A percentile compares a stretch with the other conserved stretches of the same genome.
Evolutionary conservation across 2,329 filamentous ascomycete species (phyloP).

Genomic region (Fusarium secorum): DNA sequence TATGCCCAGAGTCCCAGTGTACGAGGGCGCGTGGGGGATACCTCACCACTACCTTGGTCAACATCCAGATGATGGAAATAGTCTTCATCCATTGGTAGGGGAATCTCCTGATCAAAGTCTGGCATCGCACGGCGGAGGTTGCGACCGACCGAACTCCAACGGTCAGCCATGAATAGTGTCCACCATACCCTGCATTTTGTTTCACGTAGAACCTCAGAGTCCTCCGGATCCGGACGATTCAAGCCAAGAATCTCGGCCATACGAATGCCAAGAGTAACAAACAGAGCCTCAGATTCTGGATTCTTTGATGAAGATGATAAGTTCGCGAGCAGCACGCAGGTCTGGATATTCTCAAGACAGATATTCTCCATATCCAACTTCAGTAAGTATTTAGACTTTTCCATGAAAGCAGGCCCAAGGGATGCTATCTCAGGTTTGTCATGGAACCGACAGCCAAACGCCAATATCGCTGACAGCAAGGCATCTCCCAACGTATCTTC

Average conservation of each 20-base stretch:
- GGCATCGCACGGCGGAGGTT: conserved; percentile 9
- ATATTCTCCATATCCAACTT: conserved; percentile 7
- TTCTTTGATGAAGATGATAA: conserved; percentile 3
- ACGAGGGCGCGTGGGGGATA: background rate
- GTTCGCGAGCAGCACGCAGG: conserved; percentile 1
- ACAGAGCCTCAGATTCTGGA: conserved; percentile 6
- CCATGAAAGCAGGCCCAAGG: background rate
- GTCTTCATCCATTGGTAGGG: conserved; percentile 10
- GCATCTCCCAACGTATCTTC: background rate
- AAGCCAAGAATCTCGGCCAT: conserved; percentile 8
- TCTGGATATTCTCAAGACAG: conserved; percentile 11
- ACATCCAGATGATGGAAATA: background rate
- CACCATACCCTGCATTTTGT: conserved; percentile 14
- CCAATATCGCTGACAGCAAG: background rate
- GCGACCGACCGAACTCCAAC: conserved; percentile 7
- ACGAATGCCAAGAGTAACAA: conserved; percentile 1
- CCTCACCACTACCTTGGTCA: background rate
- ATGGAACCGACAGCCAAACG: conserved; percentile 7
- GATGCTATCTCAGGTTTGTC: background rate
- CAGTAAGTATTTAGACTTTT: background rate
- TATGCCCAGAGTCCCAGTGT: conserved; percentile 7
- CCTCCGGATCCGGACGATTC: background rate
- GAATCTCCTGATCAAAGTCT: conserved; percentile 4
- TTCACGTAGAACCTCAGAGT: background rate
- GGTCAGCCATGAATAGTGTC: conserved; percentile 7